A percentile compares a stretch with the other conserved stretches of the same genome.
phyloP scores from a whole-genome alignment of 495 filamentous ascomycete genomes.

The Aspergillus avenaceus region DNA sequence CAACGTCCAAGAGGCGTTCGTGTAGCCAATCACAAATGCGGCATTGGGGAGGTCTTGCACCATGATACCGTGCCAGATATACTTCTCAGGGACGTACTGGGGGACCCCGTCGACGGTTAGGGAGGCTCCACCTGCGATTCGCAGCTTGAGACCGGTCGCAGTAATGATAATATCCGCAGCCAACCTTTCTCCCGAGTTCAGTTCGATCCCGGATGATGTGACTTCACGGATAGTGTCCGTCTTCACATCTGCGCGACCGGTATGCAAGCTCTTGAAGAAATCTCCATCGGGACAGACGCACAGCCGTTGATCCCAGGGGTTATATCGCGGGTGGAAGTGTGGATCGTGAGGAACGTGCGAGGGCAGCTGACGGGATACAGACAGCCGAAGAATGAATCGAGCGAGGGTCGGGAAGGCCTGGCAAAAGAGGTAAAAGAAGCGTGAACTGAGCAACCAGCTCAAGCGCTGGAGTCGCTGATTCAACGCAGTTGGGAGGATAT shows the following conservation, averaged over 20 bases:
- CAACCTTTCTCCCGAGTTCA: conserved; percentile 53
- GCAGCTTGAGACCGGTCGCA: conserved; percentile 65
- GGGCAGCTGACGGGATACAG: conserved; percentile 49
- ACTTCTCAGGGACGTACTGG: conserved; percentile 41
- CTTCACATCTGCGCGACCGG: conserved; percentile 55
- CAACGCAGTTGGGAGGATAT: conserved; percentile 35
- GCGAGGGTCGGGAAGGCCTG: conserved; percentile 50
- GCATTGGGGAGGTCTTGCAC: conserved; percentile 57
- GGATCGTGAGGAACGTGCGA: conserved; percentile 51
- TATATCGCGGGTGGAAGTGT: conserved; percentile 69
- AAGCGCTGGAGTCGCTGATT: conserved; percentile 38
- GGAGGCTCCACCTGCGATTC: conserved; percentile 45
- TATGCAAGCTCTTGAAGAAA: conserved; percentile 60
- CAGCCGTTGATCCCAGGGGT: conserved; percentile 70
- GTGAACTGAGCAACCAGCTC: conserved; percentile 41
- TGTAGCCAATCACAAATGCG: conserved; percentile 53
- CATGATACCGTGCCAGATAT: conserved; percentile 59
- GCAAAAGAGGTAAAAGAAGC: conserved; percentile 51
- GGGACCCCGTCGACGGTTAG: conserved; percentile 53
- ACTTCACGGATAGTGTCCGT: conserved; percentile 67
- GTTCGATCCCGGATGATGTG: conserved; percentile 51
- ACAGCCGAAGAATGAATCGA: conserved; percentile 38
- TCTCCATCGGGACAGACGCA: conserved; percentile 69
- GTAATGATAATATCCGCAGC: conserved; percentile 71
- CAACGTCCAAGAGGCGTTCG: conserved; percentile 57